These are phyloP conservation scores for Mycena kentingensis DNA, from an alignment of 768 basidiomycete genomes.

Conservation along the genomic window DNA sequence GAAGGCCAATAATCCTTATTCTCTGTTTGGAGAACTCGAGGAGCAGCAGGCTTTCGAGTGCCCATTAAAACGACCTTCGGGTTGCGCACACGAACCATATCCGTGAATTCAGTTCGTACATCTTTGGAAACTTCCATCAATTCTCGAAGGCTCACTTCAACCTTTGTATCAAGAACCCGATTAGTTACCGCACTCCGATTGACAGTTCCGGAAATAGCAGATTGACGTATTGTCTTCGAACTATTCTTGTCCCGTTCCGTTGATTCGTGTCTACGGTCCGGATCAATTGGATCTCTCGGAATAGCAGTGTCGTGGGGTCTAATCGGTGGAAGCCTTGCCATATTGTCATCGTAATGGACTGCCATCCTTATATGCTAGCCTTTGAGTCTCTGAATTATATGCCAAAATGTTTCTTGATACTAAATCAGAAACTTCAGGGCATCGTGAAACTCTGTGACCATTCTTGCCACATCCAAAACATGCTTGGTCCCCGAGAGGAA, in stretches of 20 bases:
- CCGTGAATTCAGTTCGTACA: constrained; percentile 3
- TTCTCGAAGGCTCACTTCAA: background rate
- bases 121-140: constrained; percentile 9
- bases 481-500: background rate
- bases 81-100: background rate
- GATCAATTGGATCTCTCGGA: background rate
- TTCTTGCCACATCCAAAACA: background rate
- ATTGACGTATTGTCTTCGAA: background rate
- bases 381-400: background rate
- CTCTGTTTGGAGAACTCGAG: too few relatives aligned
- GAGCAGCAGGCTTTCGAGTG: background rate
- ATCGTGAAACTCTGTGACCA: background rate
- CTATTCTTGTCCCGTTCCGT: background rate
- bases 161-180: background rate
- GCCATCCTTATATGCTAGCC: background rate
- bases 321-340: background rate
- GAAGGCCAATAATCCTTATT: background rate
- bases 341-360: background rate
- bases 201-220: constrained; percentile 3
- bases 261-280: background rate
- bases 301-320: background rate
- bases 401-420: background rate
- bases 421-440: background rate
- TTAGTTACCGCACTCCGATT: background rate
- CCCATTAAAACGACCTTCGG: background rate